A percentile compares a stretch with the other conserved stretches of the same genome.
Conservation (phyloP, 805 yeast genomes). For the Hanseniaspora pseudoguilliermondii region DNA sequence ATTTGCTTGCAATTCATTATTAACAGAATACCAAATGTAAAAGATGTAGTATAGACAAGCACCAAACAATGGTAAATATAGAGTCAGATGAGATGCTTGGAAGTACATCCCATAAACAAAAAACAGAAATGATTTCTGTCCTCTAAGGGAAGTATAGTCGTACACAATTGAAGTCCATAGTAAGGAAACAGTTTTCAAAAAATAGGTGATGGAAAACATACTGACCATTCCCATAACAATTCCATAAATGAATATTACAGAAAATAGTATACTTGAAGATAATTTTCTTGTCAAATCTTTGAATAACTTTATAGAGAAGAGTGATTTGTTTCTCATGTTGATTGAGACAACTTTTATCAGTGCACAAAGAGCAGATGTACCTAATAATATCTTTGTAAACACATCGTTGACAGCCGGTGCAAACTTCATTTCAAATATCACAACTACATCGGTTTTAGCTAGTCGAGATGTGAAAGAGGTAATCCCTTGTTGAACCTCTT, state of each 20-base stretch:
- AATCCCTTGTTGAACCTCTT: background rate
- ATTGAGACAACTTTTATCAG: background rate
- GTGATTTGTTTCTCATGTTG: background rate
- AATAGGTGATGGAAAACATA: background rate
- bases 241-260: background rate
- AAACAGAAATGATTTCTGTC: background rate
- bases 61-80: background rate
- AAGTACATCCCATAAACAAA: background rate
- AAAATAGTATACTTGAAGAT: background rate
- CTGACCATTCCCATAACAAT: background rate
- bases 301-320: background rate
- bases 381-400: background rate
- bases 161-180: background rate
- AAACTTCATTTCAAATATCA: background rate
- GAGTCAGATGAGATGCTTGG: background rate
- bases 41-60: background rate
- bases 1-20: background rate
- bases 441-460: background rate
- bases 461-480: background rate
- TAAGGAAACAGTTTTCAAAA: background rate
- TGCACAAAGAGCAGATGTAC: background rate
- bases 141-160: background rate
- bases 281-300: background rate
- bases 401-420: background rate
- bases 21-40: background rate